Evolutionary conservation across 345 rosid species (phyloP), one percentile per base, ranked within the genome.

Genomic region (Corchorus capsularis): DNA sequence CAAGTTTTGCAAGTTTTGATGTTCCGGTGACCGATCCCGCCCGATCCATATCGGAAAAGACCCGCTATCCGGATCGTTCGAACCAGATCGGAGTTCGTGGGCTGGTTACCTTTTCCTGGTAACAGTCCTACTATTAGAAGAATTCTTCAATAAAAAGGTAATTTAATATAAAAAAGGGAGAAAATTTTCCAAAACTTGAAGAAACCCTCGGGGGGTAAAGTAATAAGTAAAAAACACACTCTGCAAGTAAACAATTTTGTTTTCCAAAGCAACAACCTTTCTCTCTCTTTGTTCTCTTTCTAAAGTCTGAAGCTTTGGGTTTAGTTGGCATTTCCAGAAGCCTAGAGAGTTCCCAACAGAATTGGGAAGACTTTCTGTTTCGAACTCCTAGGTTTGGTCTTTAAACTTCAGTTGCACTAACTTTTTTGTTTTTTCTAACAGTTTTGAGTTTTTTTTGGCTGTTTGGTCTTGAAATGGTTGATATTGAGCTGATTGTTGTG

Each of bases 401-500:
- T 72, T 67, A 8, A 76, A 75, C 62, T 59, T 57, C 46, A 34
- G 13, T 45, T 47, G 60, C 19, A 59, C 46, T 34, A 19, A 9
- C 39, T 41, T 34, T 49, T 53, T 50, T 6, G 20, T 69, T 20
- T 50, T 9, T 39, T 13, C 46, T 2, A 19, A 16, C 3, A 27
- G 66, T 15, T 1, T n/a, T 57, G 17, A 34, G 47, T 34, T 13
- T 61, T 27, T 20, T 39, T 37, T 10, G 46, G 45, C 35, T n/a
- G 35, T 35, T 64, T 10, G 13, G 54, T 54, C 46, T 37, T 39
- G 27, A 27, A 27, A 27, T 27, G 6, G 19, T 53, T 67, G 19
- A 45, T 15, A 46, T 50, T 69, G 76, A 22, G 45, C 19, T 81
- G 78, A 63, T 77, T 81, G 52, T 55, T 73, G 73, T 32, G 53